phyloP scores from a whole-genome alignment of 2,329 filamentous ascomycete genomes.

The Aspergillus caelatus region DNA sequence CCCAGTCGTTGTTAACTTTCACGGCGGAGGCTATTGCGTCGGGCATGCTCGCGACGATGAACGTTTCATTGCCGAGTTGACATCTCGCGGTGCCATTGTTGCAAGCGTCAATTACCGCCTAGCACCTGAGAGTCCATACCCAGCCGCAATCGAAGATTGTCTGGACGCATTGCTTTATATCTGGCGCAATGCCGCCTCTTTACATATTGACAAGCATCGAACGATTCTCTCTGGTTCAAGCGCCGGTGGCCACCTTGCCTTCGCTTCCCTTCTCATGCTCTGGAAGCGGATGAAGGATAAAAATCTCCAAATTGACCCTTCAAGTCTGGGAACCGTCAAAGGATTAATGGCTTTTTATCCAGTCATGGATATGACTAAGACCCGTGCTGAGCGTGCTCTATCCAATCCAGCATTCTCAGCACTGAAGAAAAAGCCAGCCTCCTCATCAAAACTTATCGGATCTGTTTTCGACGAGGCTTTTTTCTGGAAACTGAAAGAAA shows the following conservation, averaged over 20 bases:
- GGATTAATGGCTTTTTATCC: background rate
- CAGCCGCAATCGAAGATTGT: background rate
- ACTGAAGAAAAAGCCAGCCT: background rate
- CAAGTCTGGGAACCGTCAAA: background rate
- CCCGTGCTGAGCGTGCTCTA: background rate
- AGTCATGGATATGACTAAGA: slow-evolving; percentile 1
- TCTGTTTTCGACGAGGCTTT: background rate
- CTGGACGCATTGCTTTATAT: background rate
- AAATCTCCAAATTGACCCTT: background rate
- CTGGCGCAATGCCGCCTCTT: background rate
- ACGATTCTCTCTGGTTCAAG: background rate
- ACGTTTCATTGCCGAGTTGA: background rate
- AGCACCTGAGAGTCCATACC: background rate
- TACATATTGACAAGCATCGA: background rate
- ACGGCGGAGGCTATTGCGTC: background rate
- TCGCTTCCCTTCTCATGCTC: background rate
- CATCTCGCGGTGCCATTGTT: too few species aligned
- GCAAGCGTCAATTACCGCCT: background rate
- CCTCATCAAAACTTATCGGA: background rate
- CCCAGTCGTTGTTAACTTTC: background rate
- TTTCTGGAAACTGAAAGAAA: background rate
- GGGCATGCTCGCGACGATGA: background rate
- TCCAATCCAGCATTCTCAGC: background rate
- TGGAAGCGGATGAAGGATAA: background rate
- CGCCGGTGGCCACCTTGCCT: background rate